phyloP scores from a whole-genome alignment of 441 rosid genomes.

The Euphorbia schlechtendalii region DNA sequence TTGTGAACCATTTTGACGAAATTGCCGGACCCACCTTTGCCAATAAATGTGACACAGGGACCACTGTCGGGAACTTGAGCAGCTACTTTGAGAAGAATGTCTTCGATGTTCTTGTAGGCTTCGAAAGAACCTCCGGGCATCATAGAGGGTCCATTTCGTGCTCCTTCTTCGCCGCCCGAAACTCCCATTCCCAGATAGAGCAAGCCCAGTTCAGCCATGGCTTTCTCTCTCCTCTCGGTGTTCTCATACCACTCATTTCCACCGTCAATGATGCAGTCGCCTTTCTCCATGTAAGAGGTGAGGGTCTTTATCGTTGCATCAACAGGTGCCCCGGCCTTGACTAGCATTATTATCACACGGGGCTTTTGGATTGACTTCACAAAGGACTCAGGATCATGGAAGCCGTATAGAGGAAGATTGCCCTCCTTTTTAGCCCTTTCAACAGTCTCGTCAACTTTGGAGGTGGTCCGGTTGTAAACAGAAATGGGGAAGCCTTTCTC shows the following conservation, averaged over 20 bases:
- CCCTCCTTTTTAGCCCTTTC: conserved; percentile 88
- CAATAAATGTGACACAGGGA: conserved; percentile 79
- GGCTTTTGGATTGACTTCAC: conserved; percentile 81
- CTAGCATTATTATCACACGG: conserved; percentile 86
- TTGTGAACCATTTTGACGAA: conserved; percentile 95
- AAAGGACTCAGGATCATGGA: conserved; percentile 78
- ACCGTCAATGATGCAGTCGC: conserved; percentile 89
- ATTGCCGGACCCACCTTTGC: conserved; percentile 91
- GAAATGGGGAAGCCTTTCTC: conserved; percentile 97
- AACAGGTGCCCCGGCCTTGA: conserved; percentile 89
- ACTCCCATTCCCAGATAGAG: conserved; percentile 97
- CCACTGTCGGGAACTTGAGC: conserved; percentile 95
- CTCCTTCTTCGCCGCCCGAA: conserved; percentile 97
- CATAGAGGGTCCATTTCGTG: conserved; percentile 84
- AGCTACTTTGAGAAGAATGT: conserved; percentile 84
- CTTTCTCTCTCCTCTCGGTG: conserved; percentile 85
- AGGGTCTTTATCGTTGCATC: conserved; percentile 85
- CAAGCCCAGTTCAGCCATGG: conserved; percentile 61
- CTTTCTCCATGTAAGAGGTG: conserved; percentile 71
- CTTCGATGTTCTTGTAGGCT: conserved; percentile 79
- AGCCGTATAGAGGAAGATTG: conserved; percentile 67
- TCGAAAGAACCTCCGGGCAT: conserved; percentile 97
- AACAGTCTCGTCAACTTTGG: conserved; percentile 83
- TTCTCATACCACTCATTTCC: conserved; percentile 97
- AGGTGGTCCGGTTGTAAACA: conserved; percentile 79